Evolutionary conservation across 108 stramenopile genomes (phyloP), one percentile per base, ranked within the genome.

Genomic region (Pseudonitzschia multistriata): DNA sequence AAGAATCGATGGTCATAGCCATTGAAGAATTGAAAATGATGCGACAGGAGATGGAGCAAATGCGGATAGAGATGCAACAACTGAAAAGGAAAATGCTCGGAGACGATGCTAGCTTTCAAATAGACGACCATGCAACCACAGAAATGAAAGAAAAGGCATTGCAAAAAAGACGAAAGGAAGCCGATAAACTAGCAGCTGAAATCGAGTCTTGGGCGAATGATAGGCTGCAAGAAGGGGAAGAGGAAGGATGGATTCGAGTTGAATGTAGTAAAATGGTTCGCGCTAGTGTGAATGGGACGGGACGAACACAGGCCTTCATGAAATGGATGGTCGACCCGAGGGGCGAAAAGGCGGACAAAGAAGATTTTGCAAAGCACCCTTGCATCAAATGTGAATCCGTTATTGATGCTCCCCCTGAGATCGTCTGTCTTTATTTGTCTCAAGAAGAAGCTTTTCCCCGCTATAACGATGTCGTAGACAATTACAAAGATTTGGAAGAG

Each of bases 311-410:
- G 35, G 88, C 86, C 14, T 90, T 78, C 67, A 60, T 94, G 48
- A 90, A 86, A 78, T 94, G 90, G 90, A 89, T 94, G 89, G 75
- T 79, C 29, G 93, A 94, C 71, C 81, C 89, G 17, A 77, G 93
- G 37, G 84, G 81, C 42, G 79, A 84, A 0, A 35, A 68, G 34
- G 85, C 73, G 21, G 59, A 74, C 31, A 53, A 49, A n/a, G 49
- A 79, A n/a, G 77, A 84, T 33, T 62, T 76, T 29, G 69, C 49
- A 48, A 78, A 86, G 49, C 91, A 86, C 74, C 93, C 93, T 0
- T 95, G 93, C 50, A 77, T 92, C 39, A 86, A 85, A 57, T 78
- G 80, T 28, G 81, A 74, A 62, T 71, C 86, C 14, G 86, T 74
- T 27, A 88, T 95, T 52, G 88, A 95, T 75, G 93, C 93, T 27